A percentile compares a stretch with the other conserved stretches of the same genome.
Conservation (phyloP, 768 basidiomycete genomes). For the Termitomyces sp. region DNA sequence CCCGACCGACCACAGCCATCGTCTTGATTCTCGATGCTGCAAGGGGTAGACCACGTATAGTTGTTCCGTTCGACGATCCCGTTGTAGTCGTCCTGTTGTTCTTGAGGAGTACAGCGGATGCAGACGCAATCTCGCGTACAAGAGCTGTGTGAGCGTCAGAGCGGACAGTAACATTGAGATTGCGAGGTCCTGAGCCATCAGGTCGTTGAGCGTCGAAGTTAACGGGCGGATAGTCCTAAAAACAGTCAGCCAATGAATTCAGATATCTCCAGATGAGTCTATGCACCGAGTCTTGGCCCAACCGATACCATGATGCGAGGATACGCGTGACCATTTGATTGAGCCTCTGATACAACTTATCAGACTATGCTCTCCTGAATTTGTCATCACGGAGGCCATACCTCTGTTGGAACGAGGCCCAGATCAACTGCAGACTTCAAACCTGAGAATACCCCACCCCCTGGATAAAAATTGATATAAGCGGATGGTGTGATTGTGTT, state of each 20-base stretch:
- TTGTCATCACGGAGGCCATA: constrained; percentile 7
- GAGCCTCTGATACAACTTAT: constrained; percentile 22
- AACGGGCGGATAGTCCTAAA: constrained; percentile 37
- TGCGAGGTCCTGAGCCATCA: constrained; percentile 39
- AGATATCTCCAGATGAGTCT: not conserved
- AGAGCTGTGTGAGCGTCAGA: constrained; percentile 42
- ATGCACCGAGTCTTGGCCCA: constrained; percentile 40
- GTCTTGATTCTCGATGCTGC: constrained; percentile 43
- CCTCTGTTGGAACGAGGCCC: constrained; percentile 25
- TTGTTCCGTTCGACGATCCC: constrained; percentile 25
- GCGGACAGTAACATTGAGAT: constrained; percentile 38
- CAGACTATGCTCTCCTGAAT: not conserved
- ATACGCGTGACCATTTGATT: constrained; percentile 43
- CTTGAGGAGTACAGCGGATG: constrained; percentile 65
- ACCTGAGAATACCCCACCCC: constrained; percentile 30
- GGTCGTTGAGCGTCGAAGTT: constrained; percentile 42
- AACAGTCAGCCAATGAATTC: not conserved
- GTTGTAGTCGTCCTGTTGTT: constrained; percentile 40
- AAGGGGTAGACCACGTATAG: constrained; percentile 37
- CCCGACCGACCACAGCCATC: constrained; percentile 56
- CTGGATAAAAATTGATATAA: constrained; percentile 11
- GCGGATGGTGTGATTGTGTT: not conserved
- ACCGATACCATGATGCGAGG: constrained; percentile 38
- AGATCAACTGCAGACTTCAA: constrained; percentile 29
- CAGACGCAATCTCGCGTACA: constrained; percentile 57